Base-by-base conservation (phyloP, 257 asterid genomes). In the Gentiana dahurica region DNA sequence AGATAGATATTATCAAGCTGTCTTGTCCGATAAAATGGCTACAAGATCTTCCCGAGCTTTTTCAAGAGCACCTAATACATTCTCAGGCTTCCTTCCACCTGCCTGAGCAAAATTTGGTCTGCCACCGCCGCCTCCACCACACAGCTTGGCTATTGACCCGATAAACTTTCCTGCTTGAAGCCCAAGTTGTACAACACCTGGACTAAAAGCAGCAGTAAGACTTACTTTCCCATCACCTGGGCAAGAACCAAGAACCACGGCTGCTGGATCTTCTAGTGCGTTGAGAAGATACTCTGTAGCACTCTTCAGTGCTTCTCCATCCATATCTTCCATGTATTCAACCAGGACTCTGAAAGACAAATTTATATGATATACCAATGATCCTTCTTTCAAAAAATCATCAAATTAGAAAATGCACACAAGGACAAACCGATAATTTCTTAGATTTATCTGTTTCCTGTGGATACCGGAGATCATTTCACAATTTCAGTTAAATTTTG, bases 71-170 rank as follows among this genome's bases (percentile, higher is more conserved):
- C n/a, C 68, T 51, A 38, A 60, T 79, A 90, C 65, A 34, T 79
- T 90, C 64, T 90, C 84, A 43, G 96, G 95, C 74, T 87, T 82
- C 61, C 80, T 79, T 54, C 98, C 98, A 51, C 98, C 96, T 2
- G 98, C 98, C 80, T 90, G 96, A 32, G 98, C 98, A 2, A 84
- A 70, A 66, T 82, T 84, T 34, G 95, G 96, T 34, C 89, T 83
- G 36, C 98, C 98, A 5, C 98, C 98, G 4, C 98, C 98, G 71
- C 71, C 85, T 53, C 98, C 98, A 9, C 98, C 96, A 11, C 96
- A 90, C 66, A 80, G 54, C 67, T 84, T 77, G 49, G 98, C 96
- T 71, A 90, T 74, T 45, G 87, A 79, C 63, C 94, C 95, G 8
- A 90, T 80, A 37, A 87, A 76, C 72, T 87, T 88, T 60, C 98